These are phyloP conservation scores for Aspergillus latus DNA, from an alignment of 2,329 filamentous ascomycete genomes.

Conservation along the genomic window DNA sequence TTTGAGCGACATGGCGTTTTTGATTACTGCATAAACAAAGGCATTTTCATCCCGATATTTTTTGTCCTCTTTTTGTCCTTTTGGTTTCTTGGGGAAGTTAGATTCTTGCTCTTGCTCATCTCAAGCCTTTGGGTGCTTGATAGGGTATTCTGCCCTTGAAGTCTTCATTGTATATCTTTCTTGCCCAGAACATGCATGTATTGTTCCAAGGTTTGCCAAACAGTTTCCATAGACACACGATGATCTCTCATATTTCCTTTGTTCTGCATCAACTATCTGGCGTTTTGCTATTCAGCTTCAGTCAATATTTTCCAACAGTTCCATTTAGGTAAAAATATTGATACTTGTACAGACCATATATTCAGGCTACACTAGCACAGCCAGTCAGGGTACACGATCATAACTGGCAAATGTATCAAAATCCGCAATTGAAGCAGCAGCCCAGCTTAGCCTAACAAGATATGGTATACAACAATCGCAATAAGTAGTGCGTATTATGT, in stretches of 20 bases:
- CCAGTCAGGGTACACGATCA: background rate
- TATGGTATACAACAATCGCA: background rate
- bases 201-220: background rate
- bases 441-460: background rate
- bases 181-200: slow-evolving; percentile 4
- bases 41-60: background rate
- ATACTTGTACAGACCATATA: no score
- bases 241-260: slow-evolving; percentile 13
- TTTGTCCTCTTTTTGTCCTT: background rate
- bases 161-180: background rate
- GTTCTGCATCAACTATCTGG: background rate
- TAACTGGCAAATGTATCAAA: background rate
- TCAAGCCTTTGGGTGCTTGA: background rate
- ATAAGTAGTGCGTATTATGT: background rate
- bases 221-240: slow-evolving; percentile 1
- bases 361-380: background rate
- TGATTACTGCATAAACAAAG: background rate
- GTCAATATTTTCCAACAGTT: background rate
- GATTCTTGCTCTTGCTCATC: no score
- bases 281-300: background rate
- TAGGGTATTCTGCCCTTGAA: background rate
- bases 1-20: slow-evolving; percentile 22
- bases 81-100: background rate
- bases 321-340: background rate
- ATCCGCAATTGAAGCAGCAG: background rate